Base-by-base conservation (phyloP, 1,284 basidiomycete genomes). In the Peniophora sp. region DNA sequence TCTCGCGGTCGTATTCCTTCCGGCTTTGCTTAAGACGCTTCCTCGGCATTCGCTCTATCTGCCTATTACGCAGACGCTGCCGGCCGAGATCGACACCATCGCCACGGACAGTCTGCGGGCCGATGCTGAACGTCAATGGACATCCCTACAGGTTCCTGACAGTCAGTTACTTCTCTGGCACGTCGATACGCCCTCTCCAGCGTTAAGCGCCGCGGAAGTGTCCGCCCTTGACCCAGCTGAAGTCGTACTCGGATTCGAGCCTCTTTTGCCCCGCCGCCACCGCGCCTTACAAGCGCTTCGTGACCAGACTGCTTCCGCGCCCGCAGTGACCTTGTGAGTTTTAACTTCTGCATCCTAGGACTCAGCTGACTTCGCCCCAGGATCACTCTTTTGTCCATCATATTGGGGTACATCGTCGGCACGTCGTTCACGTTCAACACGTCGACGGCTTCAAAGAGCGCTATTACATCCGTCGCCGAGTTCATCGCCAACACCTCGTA, bases 371-470 rank as follows among this genome's bases (percentile, higher is more conserved):
- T 23, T n/a, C 52, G 24, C 38, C 19, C 34, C 52, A 87, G 85
- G 47, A 74, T 87, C 53, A 81, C 83, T 0, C 63, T 87, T 48
- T 64, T 87, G 53, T 84, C 83, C 35, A 69, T 87, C 38, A 71
- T 87, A n/a, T 67, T 85, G 50, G 81, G 83, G 12, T 78, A 83
- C 54, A 69, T 80, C 9, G 73, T 82, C 58, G 81, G 82, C 53
- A 73, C 76, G 3, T 64, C 70, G 3, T 72, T 79, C 58, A 71
- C 68, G 19, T 57, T 66, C n/a, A 58, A 71, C 14, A 58, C 63
- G 1, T 61, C 68, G 20, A 52, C 66, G 9, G 65, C 69, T 17
- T 32, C 27, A 12, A 32, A 57, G 25, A 36, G 35, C 9, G 45
- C 49, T 9, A 25, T 51, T 3, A 48, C 38, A 14, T 19, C 48